Evolutionary conservation across 2,329 filamentous ascomycete genomes (phyloP).

Genomic region (Meredithiella fracta): DNA sequence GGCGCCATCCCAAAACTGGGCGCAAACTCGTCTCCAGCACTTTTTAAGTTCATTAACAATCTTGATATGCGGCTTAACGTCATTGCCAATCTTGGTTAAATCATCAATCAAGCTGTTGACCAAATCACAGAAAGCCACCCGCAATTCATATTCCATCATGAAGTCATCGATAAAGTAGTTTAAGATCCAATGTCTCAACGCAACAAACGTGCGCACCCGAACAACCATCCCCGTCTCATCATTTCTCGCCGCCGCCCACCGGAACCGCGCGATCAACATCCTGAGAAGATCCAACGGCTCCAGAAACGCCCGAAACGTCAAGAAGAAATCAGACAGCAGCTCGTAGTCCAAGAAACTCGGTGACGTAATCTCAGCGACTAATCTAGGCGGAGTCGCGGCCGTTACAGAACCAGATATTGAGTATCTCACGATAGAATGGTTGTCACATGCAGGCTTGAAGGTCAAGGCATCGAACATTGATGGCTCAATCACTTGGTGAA

Average conservation of each 20-base stretch:
- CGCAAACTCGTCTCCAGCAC: constrained; percentile 86
- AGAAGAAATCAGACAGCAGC: constrained; percentile 90
- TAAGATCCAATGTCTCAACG: constrained; percentile 87
- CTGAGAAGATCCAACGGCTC: constrained; percentile 59
- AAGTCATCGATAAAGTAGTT: constrained; percentile 98
- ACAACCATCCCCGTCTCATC: constrained; percentile 86
- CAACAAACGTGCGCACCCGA: constrained; percentile 89
- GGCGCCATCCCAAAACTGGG: constrained; percentile 73
- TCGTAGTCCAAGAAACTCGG: constrained; percentile 94
- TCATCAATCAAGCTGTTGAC: constrained; percentile 54
- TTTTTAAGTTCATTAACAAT: constrained; percentile 90
- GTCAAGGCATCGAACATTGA: constrained; percentile 71
- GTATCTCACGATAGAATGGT: constrained; percentile 69
- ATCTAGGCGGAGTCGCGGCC: constrained; percentile 75
- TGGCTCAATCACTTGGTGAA: constrained; percentile 42
- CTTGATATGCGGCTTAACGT: constrained; percentile 49
- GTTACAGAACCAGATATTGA: constrained; percentile 56
- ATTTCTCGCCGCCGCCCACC: constrained; percentile 66
- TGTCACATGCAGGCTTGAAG: constrained; percentile 61
- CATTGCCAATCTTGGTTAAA: constrained; percentile 46
- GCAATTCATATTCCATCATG: constrained; percentile 55
- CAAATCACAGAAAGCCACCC: constrained; percentile 61
- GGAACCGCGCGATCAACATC: constrained; percentile 68
- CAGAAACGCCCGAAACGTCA: constrained; percentile 83
- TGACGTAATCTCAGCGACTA: constrained; percentile 93